These are phyloP conservation scores for Botryobasidium botryosum DNA, from an alignment of 768 basidiomycete species.

Conservation along the genomic window DNA sequence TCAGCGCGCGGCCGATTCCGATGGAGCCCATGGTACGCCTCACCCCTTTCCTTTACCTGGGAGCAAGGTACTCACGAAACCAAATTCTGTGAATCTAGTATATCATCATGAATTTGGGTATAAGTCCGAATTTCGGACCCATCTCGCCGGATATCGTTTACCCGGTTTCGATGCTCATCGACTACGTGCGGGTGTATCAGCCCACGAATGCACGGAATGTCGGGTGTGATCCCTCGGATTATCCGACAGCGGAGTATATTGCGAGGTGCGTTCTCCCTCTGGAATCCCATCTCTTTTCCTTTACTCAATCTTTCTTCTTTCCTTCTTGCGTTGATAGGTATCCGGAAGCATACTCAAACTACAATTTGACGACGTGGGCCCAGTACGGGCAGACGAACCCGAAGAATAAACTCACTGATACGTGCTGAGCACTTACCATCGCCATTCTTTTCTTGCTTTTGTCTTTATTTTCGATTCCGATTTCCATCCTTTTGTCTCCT, in stretches of 20 bases:
- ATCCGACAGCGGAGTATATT: slow-evolving; percentile 75
- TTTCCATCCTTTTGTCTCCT: too few relatives aligned
- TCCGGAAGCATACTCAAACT: slow-evolving; percentile 63
- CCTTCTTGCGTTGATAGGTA: slow-evolving; percentile 19
- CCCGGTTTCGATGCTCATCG: slow-evolving; percentile 56
- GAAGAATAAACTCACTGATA: slow-evolving; percentile 41
- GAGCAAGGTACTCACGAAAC: too few relatives aligned
- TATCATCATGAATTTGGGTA: slow-evolving; percentile 68
- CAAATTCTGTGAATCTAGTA: too few relatives aligned
- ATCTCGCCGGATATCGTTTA: slow-evolving; percentile 35
- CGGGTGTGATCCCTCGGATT: slow-evolving; percentile 67
- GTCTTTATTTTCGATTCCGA: too few relatives aligned
- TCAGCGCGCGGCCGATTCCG: slow-evolving; percentile 50
- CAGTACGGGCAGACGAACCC: slow-evolving; percentile 37
- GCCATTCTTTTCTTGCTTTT: too few relatives aligned
- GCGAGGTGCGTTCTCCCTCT: slow-evolving; percentile 27
- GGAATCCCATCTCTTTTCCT: too few relatives aligned
- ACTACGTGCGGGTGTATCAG: slow-evolving; percentile 89
- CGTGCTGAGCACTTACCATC: too few relatives aligned
- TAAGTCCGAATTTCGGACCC: slow-evolving; percentile 30
- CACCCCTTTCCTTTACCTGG: too few relatives aligned
- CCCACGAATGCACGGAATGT: slow-evolving; percentile 47
- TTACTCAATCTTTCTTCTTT: background rate
- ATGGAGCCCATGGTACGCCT: slow-evolving; percentile 87
- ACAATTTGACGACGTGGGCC: slow-evolving; percentile 38